These are phyloP conservation scores for Inga oerstediana DNA, from an alignment of 306 rosid species.

Conservation along the genomic window DNA sequence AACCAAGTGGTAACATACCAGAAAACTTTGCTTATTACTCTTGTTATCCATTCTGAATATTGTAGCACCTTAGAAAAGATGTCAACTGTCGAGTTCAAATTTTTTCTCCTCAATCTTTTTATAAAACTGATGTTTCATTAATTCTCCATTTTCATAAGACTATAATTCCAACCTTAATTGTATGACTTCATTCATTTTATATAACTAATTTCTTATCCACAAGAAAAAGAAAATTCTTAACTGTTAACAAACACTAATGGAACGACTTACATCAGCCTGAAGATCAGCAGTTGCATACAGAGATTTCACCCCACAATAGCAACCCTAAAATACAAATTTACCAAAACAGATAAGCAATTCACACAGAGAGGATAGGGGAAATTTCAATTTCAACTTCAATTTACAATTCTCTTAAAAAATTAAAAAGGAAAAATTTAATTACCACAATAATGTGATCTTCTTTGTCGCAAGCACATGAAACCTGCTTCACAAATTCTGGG, in stretches of 20 bases:
- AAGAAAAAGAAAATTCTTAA: no score
- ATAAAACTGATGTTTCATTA: no score
- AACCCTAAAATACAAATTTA: conserved; percentile 57
- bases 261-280: conserved; percentile 54
- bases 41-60: no score
- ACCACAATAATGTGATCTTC: conserved; percentile 82
- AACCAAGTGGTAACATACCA: no score
- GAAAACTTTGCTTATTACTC: no score
- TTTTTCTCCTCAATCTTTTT: no score
- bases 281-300: conserved; percentile 67
- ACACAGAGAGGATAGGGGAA: not conserved
- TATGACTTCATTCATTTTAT: no score
- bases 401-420: conserved; percentile 45
- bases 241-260: not conserved
- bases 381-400: conserved; percentile 33
- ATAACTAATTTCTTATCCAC: no score
- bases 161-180: no score
- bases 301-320: conserved; percentile 86
- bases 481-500: conserved; percentile 61
- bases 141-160: no score
- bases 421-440: conserved; percentile 11
- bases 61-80: no score
- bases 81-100: no score
- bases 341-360: conserved; percentile 5
- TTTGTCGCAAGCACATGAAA: conserved; percentile 57